Conservation (phyloP, 2,329 filamentous ascomycete species). For the Nectriaceae sp. region DNA sequence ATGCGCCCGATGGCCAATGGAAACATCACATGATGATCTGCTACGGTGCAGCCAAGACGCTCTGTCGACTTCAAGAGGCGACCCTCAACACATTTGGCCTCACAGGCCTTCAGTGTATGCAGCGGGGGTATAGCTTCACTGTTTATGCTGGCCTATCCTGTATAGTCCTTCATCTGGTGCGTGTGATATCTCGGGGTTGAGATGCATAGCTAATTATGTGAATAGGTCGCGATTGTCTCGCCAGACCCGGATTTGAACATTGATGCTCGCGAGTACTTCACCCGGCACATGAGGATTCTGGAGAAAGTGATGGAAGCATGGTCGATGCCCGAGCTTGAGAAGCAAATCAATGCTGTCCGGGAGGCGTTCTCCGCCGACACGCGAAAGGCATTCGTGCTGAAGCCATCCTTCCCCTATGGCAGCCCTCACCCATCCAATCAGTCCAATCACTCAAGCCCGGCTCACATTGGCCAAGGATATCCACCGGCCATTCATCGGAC, state of each 20-base stretch:
- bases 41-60: slow-evolving; percentile 78
- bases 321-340: slow-evolving; percentile 88
- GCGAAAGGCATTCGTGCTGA: slow-evolving; percentile 84
- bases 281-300: slow-evolving; percentile 89
- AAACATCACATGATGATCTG: slow-evolving; percentile 86
- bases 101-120: slow-evolving; percentile 84
- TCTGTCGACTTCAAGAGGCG: slow-evolving; percentile 86
- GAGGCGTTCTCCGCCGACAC: slow-evolving; percentile 89
- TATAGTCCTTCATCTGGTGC: slow-evolving; percentile 88
- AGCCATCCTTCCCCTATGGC: slow-evolving; percentile 83
- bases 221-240: slow-evolving; percentile 87
- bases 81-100: slow-evolving; percentile 77
- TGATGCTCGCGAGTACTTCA: slow-evolving; percentile 87
- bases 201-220: slow-evolving; percentile 4
- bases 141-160: slow-evolving; percentile 92
- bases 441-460: slow-evolving; percentile 64
- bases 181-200: slow-evolving; percentile 37
- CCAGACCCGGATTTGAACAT: slow-evolving; percentile 85
- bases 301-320: slow-evolving; percentile 81
- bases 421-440: slow-evolving; percentile 69
- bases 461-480: slow-evolving; percentile 53
- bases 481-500: slow-evolving; percentile 47
- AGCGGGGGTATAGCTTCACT: slow-evolving; percentile 89
- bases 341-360: slow-evolving; percentile 84
- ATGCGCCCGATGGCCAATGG: slow-evolving; percentile 72